Evolutionary conservation across 768 basidiomycete genomes (phyloP).

Genomic region (Suillus americanus): DNA sequence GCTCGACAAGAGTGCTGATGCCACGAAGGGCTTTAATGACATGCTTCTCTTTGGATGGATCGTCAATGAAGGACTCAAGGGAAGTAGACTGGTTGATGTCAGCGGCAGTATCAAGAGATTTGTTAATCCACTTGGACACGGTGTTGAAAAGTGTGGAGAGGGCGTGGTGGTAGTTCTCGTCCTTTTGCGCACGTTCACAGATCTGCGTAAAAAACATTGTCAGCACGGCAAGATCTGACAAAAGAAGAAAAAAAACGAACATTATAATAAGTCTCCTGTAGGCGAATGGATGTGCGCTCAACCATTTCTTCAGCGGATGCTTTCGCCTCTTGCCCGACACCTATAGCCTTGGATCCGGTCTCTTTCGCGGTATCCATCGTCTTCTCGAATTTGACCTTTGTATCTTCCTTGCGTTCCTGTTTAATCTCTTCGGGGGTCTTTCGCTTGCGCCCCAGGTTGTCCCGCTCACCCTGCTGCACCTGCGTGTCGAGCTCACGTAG

Average conservation of each 20-base stretch:
- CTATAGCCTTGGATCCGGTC: constrained; percentile 57
- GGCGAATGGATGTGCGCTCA: constrained; percentile 39
- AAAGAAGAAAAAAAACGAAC: constrained; percentile 31
- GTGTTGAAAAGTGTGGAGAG: constrained; percentile 58
- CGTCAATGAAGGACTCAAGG: constrained; percentile 56
- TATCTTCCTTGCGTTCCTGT: constrained; percentile 40
- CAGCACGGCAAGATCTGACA: background rate
- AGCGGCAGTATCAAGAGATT: constrained; percentile 48
- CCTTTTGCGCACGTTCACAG: constrained; percentile 61
- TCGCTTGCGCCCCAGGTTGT: constrained; percentile 54
- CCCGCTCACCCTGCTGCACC: constrained; percentile 60
- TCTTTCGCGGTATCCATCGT: constrained; percentile 66
- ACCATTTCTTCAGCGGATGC: constrained; percentile 43
- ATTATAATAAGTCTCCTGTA: constrained; percentile 54
- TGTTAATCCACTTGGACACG: constrained; percentile 56
- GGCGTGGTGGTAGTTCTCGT: constrained; percentile 56
- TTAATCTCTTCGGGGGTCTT: constrained; percentile 42
- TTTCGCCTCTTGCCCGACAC: constrained; percentile 44
- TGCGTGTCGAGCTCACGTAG: constrained; percentile 57
- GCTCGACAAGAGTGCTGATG: constrained; percentile 45
- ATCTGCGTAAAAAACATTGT: constrained; percentile 39
- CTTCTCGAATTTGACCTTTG: constrained; percentile 58
- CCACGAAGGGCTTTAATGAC: constrained; percentile 49
- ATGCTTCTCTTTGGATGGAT: constrained; percentile 64
- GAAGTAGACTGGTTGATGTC: constrained; percentile 43